Evolutionary conservation across 208 protist species (phyloP).

Genomic region (Tritrichomonas musculus): DNA sequence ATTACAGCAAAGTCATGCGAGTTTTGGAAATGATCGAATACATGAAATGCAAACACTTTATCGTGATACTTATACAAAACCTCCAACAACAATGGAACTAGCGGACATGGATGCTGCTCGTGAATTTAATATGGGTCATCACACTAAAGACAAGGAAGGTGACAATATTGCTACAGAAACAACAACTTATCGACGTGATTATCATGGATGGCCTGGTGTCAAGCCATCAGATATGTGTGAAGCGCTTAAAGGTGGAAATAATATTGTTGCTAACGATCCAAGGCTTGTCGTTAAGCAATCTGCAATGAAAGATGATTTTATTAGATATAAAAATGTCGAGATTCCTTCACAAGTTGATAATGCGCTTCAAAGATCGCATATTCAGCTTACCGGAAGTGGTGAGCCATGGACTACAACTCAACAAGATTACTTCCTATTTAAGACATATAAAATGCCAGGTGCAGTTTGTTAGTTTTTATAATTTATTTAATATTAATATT

Average conservation of each 20-base stretch:
- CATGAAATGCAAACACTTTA: neutral
- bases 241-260: neutral
- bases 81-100: neutral
- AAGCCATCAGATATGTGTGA: neutral
- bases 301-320: neutral
- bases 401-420: neutral
- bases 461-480: no score
- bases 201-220: neutral
- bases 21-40: neutral
- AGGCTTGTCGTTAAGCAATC: neutral
- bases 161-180: neutral
- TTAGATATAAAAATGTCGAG: no score
- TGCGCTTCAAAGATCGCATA: neutral
- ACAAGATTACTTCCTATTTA: neutral
- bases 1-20: neutral
- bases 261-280: neutral
- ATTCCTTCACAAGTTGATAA: neutral
- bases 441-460: neutral
- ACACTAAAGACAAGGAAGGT: neutral
- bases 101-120: neutral
- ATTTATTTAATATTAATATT: no score
- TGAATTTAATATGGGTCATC: neutral
- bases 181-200: neutral
- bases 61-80: neutral
- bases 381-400: neutral